These are phyloP conservation scores for Fraxinus quadrangulata DNA, from an alignment of 257 asterid genomes.

Conservation along the genomic window DNA sequence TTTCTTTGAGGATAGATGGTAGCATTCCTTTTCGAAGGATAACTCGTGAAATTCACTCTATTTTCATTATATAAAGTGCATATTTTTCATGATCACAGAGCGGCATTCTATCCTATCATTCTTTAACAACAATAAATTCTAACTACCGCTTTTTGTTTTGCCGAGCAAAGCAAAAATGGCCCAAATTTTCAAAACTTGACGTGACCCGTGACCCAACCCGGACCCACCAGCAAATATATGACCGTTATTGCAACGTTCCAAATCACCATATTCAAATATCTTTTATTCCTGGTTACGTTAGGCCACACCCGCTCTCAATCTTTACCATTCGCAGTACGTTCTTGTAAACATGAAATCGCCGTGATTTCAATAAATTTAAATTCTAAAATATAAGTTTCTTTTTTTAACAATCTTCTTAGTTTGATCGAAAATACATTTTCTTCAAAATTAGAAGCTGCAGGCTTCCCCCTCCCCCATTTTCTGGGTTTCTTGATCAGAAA, in stretches of 20 bases:
- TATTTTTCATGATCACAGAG: no score
- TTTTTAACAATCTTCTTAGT: background rate
- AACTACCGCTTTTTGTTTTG: background rate
- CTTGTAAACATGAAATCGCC: background rate
- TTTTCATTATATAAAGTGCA: no score
- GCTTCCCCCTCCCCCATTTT: background rate
- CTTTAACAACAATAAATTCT: background rate
- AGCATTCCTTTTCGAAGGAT: no score
- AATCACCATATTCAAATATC: constrained; percentile 22
- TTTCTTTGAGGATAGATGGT: no score
- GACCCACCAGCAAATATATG: constrained; percentile 10
- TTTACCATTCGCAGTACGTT: background rate
- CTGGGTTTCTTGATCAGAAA: background rate
- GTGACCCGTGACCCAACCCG: constrained; percentile 1
- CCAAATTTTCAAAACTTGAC: background rate
- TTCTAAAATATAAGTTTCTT: background rate
- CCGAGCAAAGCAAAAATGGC: background rate
- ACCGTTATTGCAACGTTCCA: constrained; percentile 39
- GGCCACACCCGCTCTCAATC: background rate
- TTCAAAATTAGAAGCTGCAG: background rate
- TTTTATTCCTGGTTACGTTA: background rate
- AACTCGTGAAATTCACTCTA: no score
- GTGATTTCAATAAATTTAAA: background rate
- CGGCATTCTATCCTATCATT: no score
- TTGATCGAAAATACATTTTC: background rate